A percentile compares a stretch with the other conserved stretches of the same genome.
phyloP scores from a whole-genome alignment of 441 rosid genomes.

The Erodium trifolium region DNA sequence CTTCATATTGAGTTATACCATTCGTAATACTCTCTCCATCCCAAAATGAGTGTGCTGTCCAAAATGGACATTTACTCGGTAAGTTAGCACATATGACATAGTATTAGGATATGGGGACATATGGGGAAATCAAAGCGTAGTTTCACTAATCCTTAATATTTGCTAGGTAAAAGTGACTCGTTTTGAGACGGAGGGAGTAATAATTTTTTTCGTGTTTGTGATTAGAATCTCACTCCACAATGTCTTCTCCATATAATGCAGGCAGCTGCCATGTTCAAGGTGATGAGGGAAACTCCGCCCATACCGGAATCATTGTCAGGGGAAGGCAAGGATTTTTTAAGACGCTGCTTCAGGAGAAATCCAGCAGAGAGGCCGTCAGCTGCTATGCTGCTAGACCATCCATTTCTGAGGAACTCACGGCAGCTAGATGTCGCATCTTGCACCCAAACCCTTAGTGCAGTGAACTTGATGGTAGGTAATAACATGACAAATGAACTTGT shows the following conservation, averaged over 20 bases:
- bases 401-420: conserved; percentile 45
- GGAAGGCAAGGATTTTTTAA: conserved; percentile 77
- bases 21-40: background rate
- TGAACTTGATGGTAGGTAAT: conserved; percentile 38
- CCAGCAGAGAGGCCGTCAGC: conserved; percentile 88
- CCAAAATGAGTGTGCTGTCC: background rate
- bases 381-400: conserved; percentile 60
- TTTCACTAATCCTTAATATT: no score
- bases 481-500: background rate
- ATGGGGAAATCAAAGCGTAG: no score
- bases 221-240: background rate
- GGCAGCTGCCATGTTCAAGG: conserved; percentile 98
- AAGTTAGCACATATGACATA: no score
- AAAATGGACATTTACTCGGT: no score
- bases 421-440: conserved; percentile 35
- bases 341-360: conserved; percentile 65
- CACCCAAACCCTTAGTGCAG: conserved; percentile 31
- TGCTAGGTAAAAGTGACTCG: background rate
- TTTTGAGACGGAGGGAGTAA: background rate
- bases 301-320: conserved; percentile 67
- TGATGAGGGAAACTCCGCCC: conserved; percentile 67
- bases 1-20: no score
- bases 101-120: no score
- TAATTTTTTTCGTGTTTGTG: background rate
- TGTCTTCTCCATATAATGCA: conserved; percentile 20